phyloP scores from a whole-genome alignment of 2,329 filamentous ascomycete species.

The Aspergillus floridensis region DNA sequence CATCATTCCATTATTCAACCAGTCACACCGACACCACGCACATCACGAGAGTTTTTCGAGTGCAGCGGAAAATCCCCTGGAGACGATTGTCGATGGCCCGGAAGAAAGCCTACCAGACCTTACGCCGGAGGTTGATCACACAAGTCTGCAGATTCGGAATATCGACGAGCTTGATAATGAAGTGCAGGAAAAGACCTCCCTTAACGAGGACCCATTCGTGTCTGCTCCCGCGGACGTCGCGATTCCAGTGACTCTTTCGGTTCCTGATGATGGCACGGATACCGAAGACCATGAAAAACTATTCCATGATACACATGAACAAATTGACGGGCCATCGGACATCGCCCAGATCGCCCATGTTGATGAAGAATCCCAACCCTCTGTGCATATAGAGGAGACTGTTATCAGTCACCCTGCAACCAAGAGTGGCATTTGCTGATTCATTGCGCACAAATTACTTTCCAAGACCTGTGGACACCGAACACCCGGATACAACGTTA shows the following conservation, averaged over 20 bases:
- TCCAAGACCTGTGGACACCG: not conserved
- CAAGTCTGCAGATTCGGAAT: constrained; percentile 1
- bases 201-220: constrained; percentile 13
- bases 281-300: not conserved
- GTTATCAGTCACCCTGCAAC: constrained; percentile 1
- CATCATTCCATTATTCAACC: constrained; percentile 65
- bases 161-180: constrained; percentile 6
- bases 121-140: not conserved
- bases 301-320: constrained; percentile 6
- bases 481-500: not conserved
- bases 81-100: not conserved
- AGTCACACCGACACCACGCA: constrained; percentile 22
- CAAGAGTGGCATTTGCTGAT: not conserved
- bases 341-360: not conserved
- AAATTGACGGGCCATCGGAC: not conserved
- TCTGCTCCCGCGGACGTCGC: constrained; percentile 7
- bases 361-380: constrained; percentile 1
- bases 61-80: not conserved
- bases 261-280: constrained; percentile 1
- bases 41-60: not conserved
- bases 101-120: constrained; percentile 10
- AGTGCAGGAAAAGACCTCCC: constrained; percentile 5
- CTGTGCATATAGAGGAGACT: constrained; percentile 6
- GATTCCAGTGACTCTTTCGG: not conserved
- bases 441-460: not conserved